A percentile compares a stretch with the other conserved stretches of the same genome.
These are phyloP conservation scores for Tuber microsphaerosporum DNA, from an alignment of 495 filamentous ascomycete species.

Conservation along the genomic window DNA sequence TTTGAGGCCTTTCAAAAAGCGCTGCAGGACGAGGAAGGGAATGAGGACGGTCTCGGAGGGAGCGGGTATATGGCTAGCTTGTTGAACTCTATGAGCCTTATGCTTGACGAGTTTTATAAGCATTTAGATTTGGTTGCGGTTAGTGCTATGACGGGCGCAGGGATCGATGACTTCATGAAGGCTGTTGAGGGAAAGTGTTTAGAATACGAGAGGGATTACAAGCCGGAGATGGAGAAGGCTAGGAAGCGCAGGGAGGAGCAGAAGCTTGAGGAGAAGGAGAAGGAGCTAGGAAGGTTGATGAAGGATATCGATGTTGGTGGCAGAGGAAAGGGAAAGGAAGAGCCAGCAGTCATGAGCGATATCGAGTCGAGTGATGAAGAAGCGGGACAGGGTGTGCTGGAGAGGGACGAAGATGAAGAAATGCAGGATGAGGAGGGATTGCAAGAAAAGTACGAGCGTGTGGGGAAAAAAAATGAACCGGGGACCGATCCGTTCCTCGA, in stretches of 20 bases:
- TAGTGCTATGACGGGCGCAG: constrained; percentile 84
- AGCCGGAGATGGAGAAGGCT: constrained; percentile 78
- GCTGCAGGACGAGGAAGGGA: constrained; percentile 67
- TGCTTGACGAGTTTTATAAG: constrained; percentile 96
- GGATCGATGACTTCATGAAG: constrained; percentile 85
- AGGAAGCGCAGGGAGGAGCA: constrained; percentile 65
- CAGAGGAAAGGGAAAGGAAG: constrained; percentile 43
- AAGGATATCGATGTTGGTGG: constrained; percentile 76
- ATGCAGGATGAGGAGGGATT: constrained; percentile 54
- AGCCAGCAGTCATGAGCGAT: constrained; percentile 54
- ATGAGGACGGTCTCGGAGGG: constrained; percentile 63
- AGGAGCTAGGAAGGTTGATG: constrained; percentile 87
- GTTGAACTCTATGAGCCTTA: constrained; percentile 92
- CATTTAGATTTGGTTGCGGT: constrained; percentile 88
- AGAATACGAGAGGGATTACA: constrained; percentile 88
- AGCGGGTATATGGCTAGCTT: constrained; percentile 96
- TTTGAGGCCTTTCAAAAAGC: constrained; percentile 93
- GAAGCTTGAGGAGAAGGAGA: constrained; percentile 61
- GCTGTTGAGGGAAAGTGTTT: constrained; percentile 76
- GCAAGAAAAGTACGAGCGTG: constrained; percentile 55
- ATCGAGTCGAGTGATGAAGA: constrained; percentile 53
- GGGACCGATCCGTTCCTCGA: constrained; percentile 42
- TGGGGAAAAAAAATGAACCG: constrained; percentile 46
- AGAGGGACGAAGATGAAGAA: constrained; percentile 48
- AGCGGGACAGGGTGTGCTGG: constrained; percentile 46